Percentiles rank a stretch among this genome's conserved stretches.
Conservation (phyloP, 2,329 filamentous ascomycete species). For the Chaetomiaceae sp. region DNA sequence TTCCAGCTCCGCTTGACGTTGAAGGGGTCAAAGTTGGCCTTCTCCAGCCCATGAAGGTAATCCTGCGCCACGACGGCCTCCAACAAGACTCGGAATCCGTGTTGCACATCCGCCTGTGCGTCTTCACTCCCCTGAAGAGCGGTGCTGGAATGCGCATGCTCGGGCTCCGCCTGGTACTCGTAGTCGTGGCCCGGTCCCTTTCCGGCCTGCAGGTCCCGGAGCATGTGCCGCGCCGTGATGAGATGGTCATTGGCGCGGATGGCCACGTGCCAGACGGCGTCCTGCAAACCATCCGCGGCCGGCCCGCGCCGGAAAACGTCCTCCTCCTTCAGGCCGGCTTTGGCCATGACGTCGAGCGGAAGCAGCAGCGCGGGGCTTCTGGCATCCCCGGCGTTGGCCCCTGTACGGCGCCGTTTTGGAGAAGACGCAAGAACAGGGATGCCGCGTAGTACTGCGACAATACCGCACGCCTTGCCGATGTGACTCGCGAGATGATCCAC, state of each 20-base stretch:
- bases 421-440: conserved; percentile 83
- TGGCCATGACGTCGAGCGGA: conserved; percentile 84
- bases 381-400: conserved; percentile 32
- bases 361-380: conserved; percentile 58
- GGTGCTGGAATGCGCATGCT: conserved; percentile 45
- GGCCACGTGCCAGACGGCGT: conserved; percentile 87
- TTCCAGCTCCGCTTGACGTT: conserved; percentile 67
- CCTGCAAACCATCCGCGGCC: conserved; percentile 71
- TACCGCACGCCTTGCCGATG: conserved; percentile 89
- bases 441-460: conserved; percentile 78
- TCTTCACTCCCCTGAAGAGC: conserved; percentile 32
- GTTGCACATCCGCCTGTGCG: conserved; percentile 40
- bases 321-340: conserved; percentile 75
- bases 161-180: conserved; percentile 76
- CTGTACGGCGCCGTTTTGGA: conserved; percentile 43
- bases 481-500: conserved; percentile 92
- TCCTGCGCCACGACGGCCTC: conserved; percentile 70
- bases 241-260: conserved; percentile 93
- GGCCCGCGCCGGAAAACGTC: conserved; percentile 78
- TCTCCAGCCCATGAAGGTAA: conserved; percentile 73
- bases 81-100: conserved; percentile 72
- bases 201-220: conserved; percentile 70
- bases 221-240: conserved; percentile 88
- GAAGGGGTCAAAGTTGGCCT: conserved; percentile 77
- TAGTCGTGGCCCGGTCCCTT: conserved; percentile 76